Percentiles rank a stretch among this genome's conserved stretches.
phyloP scores from a whole-genome alignment of 495 filamentous ascomycete genomes.

The Hypoxylon crocopeplum region DNA sequence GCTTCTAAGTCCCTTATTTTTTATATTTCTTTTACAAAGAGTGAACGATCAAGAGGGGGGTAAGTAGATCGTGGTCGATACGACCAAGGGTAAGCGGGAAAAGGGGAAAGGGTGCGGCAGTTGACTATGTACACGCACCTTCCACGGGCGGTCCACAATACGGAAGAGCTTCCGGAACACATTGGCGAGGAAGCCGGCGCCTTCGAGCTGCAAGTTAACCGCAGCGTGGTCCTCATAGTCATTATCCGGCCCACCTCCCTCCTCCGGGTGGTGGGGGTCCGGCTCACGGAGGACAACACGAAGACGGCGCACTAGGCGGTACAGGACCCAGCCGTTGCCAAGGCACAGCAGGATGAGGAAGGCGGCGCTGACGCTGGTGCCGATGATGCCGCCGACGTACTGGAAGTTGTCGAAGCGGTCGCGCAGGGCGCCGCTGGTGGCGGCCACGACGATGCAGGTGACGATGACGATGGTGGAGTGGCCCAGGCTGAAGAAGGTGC shows the following conservation, averaged over 20 bases:
- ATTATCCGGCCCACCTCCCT: slow-evolving; percentile 14
- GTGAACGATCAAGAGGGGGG: too few species aligned
- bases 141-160: slow-evolving; percentile 91
- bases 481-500: slow-evolving; percentile 93
- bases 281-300: slow-evolving; percentile 58
- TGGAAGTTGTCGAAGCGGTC: slow-evolving; percentile 79
- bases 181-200: slow-evolving; percentile 74
- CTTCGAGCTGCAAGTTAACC: slow-evolving; percentile 72
- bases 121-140: slow-evolving; percentile 43
- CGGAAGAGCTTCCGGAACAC: slow-evolving; percentile 80
- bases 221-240: slow-evolving; percentile 56
- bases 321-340: slow-evolving; percentile 85
- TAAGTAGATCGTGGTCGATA: too few species aligned
- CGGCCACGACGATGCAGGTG: slow-evolving; percentile 90
- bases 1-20: too few species aligned
- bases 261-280: slow-evolving; percentile 22
- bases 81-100: too few species aligned
- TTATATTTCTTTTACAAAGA: too few species aligned
- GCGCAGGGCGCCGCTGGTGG: slow-evolving; percentile 82
- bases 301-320: slow-evolving; percentile 73
- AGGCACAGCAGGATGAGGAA: slow-evolving; percentile 85
- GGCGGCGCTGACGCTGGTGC: slow-evolving; percentile 79
- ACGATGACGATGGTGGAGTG: slow-evolving; percentile 94
- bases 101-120: background rate
- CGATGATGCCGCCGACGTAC: slow-evolving; percentile 85